Evolutionary conservation across 2,329 filamentous ascomycete species (phyloP).

Genomic region (Juglanconis sp.): DNA sequence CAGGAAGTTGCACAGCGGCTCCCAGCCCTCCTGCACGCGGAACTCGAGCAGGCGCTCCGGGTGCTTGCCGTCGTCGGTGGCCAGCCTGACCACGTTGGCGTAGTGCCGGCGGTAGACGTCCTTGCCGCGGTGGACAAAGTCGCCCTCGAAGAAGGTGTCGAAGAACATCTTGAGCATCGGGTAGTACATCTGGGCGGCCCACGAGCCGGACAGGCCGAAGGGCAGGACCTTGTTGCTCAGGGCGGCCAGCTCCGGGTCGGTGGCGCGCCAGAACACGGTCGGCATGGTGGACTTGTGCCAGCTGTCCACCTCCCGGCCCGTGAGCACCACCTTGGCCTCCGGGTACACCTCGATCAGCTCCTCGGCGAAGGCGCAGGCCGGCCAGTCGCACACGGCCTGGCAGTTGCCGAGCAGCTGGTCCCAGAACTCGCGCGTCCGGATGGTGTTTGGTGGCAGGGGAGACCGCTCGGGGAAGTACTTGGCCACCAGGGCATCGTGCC

Average conservation of each 20-base stretch:
- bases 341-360: conserved; percentile 71
- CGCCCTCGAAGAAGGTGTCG: conserved; percentile 64
- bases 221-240: conserved; percentile 23
- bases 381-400: conserved; percentile 68
- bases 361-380: conserved; percentile 63
- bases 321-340: conserved; percentile 68
- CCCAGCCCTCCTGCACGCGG: conserved; percentile 19
- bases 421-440: conserved; percentile 59
- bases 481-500: conserved; percentile 63
- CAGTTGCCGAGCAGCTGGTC: conserved; percentile 65
- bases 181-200: conserved; percentile 66
- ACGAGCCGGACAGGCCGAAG: conserved; percentile 53
- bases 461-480: conserved; percentile 53
- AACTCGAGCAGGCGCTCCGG: conserved; percentile 24
- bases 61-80: conserved; percentile 36
- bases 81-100: conserved; percentile 24
- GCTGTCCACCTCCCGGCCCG: conserved; percentile 62
- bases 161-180: conserved; percentile 70
- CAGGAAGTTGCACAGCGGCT: conserved; percentile 19
- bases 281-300: conserved; percentile 63
- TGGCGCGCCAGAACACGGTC: conserved; percentile 66
- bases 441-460: conserved; percentile 37
- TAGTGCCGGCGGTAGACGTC: conserved; percentile 46
- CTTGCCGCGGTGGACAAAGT: conserved; percentile 64
- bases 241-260: conserved; percentile 52